These are phyloP conservation scores for Pseudogymnoascus sp. DNA, from an alignment of 2,329 filamentous ascomycete genomes.

Conservation along the genomic window DNA sequence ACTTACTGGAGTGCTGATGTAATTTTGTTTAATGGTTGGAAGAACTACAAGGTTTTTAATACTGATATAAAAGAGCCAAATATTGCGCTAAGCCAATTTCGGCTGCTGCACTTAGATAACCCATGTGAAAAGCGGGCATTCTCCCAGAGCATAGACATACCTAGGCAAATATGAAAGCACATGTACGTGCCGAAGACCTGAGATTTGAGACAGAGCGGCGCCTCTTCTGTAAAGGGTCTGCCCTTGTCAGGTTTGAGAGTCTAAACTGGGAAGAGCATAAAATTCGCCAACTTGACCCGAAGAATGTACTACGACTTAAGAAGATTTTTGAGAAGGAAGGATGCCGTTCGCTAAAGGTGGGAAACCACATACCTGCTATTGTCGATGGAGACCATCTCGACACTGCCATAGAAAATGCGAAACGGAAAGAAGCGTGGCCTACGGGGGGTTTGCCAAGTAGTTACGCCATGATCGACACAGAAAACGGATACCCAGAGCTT, in stretches of 20 bases:
- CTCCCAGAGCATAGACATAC: background rate
- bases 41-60: conserved; percentile 12
- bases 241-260: conserved; percentile 16
- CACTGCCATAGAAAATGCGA: conserved; percentile 59
- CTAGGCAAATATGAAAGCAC: conserved; percentile 5
- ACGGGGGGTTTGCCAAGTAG: no score
- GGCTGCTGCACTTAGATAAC: conserved; percentile 6
- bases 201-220: conserved; percentile 15
- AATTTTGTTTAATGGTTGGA: background rate
- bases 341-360: conserved; percentile 12
- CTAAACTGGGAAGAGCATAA: conserved; percentile 15
- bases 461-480: no score
- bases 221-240: conserved; percentile 15
- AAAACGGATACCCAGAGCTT: conserved; percentile 11
- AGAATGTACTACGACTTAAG: no score
- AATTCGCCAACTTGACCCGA: background rate
- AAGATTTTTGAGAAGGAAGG: background rate
- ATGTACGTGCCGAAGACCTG: conserved; percentile 15
- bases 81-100: conserved; percentile 12
- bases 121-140: conserved; percentile 9
- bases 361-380: conserved; percentile 53
- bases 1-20: background rate
- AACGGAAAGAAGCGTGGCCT: no score
- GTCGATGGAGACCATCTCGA: conserved; percentile 80
- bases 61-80: conserved; percentile 14